A percentile compares a stretch with the other conserved stretches of the same genome.
Evolutionary conservation across 805 yeast genomes (phyloP).

Genomic region (Monosporozyma servazzii): DNA sequence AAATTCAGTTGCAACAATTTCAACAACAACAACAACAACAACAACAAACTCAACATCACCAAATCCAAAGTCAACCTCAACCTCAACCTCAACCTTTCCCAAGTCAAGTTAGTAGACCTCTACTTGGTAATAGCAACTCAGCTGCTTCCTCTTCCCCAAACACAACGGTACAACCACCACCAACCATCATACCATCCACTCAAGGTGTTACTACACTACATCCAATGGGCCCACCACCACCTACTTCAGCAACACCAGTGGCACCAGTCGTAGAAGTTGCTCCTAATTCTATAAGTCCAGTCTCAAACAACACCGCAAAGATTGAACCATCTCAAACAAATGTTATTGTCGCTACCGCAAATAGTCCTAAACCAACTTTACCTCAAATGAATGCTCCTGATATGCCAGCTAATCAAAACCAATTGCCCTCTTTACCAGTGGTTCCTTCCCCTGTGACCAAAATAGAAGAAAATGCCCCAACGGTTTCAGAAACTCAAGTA

Average conservation of each 20-base stretch:
- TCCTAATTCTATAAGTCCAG: background rate
- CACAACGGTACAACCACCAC: background rate
- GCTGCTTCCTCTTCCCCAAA: background rate
- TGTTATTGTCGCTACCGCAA: background rate
- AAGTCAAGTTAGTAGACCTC: conserved; percentile 1
- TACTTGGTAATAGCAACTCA: background rate
- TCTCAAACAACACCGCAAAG: background rate
- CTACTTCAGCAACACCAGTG: too few species aligned
- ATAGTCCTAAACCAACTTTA: background rate
- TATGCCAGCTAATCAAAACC: conserved; percentile 14
- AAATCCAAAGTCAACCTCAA: conserved; percentile 9
- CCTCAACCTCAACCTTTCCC: conserved; percentile 5
- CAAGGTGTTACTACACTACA: background rate
- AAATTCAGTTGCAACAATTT: conserved; percentile 14
- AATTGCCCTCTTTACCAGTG: conserved; percentile 13
- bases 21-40: conserved; percentile 14
- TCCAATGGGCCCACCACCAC: background rate
- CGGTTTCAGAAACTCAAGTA: conserved; percentile 2
- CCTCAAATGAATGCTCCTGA: conserved; percentile 14
- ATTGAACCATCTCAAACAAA: background rate
- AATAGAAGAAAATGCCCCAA: conserved; percentile 2
- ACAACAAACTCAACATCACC: conserved; percentile 12
- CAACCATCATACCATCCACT: background rate
- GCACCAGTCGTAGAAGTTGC: too few species aligned
- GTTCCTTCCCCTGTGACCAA: background rate